phyloP scores from a whole-genome alignment of 257 asterid species.

The Henckelia pumila region DNA sequence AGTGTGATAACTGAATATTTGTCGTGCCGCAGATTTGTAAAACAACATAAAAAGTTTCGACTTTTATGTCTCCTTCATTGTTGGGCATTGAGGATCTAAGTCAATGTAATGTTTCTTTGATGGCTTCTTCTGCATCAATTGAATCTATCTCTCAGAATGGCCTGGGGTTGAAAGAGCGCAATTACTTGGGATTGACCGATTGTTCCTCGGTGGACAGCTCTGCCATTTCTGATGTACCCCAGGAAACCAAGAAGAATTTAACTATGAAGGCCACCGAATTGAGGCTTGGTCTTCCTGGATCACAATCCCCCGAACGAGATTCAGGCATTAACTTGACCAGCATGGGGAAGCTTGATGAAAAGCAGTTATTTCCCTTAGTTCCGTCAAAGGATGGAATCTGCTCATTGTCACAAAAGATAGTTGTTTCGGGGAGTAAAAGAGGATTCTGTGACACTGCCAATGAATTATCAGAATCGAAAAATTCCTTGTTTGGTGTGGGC shows the following conservation, averaged over 20 bases:
- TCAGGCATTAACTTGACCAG: slow-evolving; percentile 31
- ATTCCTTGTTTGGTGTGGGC: slow-evolving; percentile 29
- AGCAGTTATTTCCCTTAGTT: slow-evolving; percentile 54
- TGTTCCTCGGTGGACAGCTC: slow-evolving; percentile 73
- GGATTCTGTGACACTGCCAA: slow-evolving; percentile 71
- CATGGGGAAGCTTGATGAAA: slow-evolving; percentile 48
- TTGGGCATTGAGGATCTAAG: slow-evolving; percentile 44
- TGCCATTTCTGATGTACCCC: slow-evolving; percentile 39
- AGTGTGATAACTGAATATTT: not conserved
- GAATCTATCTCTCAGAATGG: slow-evolving; percentile 47
- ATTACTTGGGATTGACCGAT: slow-evolving; percentile 67
- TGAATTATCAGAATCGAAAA: slow-evolving; percentile 22
- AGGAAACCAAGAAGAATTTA: slow-evolving; percentile 35
- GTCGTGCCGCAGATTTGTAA: not conserved
- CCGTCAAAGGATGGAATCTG: slow-evolving; percentile 42
- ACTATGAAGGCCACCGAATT: slow-evolving; percentile 70
- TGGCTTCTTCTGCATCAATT: slow-evolving; percentile 48
- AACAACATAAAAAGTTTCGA: not conserved
- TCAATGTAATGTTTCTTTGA: slow-evolving; percentile 43
- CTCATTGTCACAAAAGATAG: slow-evolving; percentile 29
- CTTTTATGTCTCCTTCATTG: slow-evolving; percentile 56
- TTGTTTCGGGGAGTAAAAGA: slow-evolving; percentile 64
- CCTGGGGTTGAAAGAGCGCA: slow-evolving; percentile 48
- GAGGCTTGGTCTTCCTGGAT: slow-evolving; percentile 70
- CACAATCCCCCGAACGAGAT: slow-evolving; percentile 51